A percentile compares a stretch with the other conserved stretches of the same genome.
phyloP scores from a whole-genome alignment of 2,329 filamentous ascomycete species.

The Coniochaeta ligniaria region DNA sequence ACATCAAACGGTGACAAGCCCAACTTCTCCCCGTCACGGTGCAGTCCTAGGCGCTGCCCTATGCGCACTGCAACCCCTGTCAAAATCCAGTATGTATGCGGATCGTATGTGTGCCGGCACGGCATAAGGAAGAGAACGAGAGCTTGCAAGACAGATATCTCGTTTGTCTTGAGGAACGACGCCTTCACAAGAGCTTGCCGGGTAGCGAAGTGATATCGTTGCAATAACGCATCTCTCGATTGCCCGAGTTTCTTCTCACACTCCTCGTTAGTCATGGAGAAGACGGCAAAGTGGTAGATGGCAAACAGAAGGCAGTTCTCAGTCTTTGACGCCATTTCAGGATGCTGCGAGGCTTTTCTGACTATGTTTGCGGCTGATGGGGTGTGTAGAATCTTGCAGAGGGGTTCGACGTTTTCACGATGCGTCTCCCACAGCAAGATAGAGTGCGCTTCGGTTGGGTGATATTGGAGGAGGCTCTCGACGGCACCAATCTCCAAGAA shows the following conservation, averaged over 20 bases:
- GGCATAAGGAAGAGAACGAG: conserved; percentile 38
- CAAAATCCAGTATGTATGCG: conserved; percentile 42
- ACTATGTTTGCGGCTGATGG: conserved; percentile 15
- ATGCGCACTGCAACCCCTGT: conserved; percentile 44
- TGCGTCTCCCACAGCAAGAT: conserved; percentile 17
- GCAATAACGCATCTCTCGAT: conserved; percentile 24
- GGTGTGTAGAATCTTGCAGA: conserved; percentile 17
- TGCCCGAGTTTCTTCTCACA: conserved; percentile 28
- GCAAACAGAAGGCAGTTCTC: conserved; percentile 34
- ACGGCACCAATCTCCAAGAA: conserved; percentile 4
- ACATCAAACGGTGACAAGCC: conserved; percentile 34
- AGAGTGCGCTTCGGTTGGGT: conserved; percentile 14
- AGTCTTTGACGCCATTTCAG: conserved; percentile 13
- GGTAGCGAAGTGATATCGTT: conserved; percentile 30
- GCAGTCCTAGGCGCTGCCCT: conserved; percentile 44
- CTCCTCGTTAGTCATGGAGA: conserved; percentile 32
- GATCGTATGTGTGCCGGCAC: conserved; percentile 31
- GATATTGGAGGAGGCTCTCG: conserved; percentile 9
- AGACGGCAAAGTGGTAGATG: conserved; percentile 30
- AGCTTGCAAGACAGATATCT: conserved; percentile 46
- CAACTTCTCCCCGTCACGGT: conserved; percentile 33
- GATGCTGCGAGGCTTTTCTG: conserved; percentile 8
- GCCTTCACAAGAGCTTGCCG: conserved; percentile 42
- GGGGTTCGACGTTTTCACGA: conserved; percentile 16
- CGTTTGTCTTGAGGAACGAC: conserved; percentile 41